Evolutionary conservation across 192 early-diverging fungal genomes (phyloP).

Genomic region (Coemansia sp.): DNA sequence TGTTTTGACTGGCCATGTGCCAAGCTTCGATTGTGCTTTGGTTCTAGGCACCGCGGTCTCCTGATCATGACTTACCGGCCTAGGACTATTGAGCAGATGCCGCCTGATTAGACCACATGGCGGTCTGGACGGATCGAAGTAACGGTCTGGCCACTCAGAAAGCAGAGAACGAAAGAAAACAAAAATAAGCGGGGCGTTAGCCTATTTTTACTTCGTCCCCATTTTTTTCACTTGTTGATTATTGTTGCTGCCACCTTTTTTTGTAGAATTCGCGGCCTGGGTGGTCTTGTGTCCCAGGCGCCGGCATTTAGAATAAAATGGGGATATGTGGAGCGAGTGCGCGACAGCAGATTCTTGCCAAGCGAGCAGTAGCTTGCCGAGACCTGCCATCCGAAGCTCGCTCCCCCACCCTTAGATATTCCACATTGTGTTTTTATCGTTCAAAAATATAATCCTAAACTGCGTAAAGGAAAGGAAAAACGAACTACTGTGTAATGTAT

Average conservation of each 20-base stretch:
- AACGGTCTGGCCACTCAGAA: neutral
- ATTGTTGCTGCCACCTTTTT: neutral
- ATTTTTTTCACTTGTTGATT: neutral
- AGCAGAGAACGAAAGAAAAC: neutral
- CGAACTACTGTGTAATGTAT: no score
- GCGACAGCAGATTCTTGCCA: neutral
- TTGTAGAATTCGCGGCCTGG: neutral
- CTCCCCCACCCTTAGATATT: neutral
- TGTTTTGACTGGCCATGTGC: slow-evolving; percentile 1
- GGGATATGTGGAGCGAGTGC: neutral
- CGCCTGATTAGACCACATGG: neutral
- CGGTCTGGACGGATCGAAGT: neutral
- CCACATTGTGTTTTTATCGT: neutral
- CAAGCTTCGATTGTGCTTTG: neutral
- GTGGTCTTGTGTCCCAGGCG: neutral
- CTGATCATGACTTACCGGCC: neutral
- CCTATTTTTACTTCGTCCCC: neutral
- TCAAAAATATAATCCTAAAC: no score
- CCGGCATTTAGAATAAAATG: neutral
- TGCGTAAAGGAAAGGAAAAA: no score
- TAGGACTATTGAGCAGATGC: neutral
- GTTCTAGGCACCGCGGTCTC: neutral
- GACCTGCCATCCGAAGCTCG: neutral
- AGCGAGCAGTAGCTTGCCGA: slow-evolving; percentile 7
- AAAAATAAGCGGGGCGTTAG: neutral